A percentile compares a stretch with the other conserved stretches of the same genome.
These are phyloP conservation scores for Colletotrichum tanaceti DNA, from an alignment of 2,329 filamentous ascomycete genomes.

Conservation along the genomic window DNA sequence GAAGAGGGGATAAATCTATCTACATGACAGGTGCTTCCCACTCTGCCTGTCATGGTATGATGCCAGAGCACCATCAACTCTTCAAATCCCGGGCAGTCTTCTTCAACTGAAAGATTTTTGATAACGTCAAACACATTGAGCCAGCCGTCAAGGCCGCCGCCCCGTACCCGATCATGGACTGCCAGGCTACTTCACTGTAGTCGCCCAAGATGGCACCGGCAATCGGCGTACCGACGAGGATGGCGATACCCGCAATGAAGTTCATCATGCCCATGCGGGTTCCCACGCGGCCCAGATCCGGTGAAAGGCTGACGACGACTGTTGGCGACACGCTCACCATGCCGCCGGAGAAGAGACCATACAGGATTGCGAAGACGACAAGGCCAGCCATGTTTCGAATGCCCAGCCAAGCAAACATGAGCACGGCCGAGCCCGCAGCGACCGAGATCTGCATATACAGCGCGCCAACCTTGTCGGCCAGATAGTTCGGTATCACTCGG, in stretches of 20 bases:
- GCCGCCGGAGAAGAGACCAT: conserved; percentile 60
- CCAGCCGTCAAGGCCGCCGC: conserved; percentile 33
- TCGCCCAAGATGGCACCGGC: conserved; percentile 49
- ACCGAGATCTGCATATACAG: conserved; percentile 53
- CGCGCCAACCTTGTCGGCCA: conserved; percentile 57
- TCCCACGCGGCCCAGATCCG: conserved; percentile 51
- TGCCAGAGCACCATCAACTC: background rate
- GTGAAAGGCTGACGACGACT: conserved; percentile 52
- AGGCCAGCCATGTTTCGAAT: conserved; percentile 51
- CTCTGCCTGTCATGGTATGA: background rate
- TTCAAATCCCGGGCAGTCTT: conserved; percentile 18
- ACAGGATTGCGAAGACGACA: conserved; percentile 56
- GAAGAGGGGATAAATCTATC: background rate
- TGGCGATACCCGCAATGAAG: conserved; percentile 53
- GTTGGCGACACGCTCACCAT: conserved; percentile 57
- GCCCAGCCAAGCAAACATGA: conserved; percentile 56
- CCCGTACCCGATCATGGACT: conserved; percentile 38
- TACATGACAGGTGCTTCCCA: background rate
- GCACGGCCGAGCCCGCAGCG: conserved; percentile 48
- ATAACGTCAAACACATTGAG: conserved; percentile 26
- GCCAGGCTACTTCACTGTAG: conserved; percentile 31
- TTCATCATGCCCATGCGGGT: conserved; percentile 53
- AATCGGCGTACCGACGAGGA: conserved; percentile 61
- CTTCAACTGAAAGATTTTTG: conserved; percentile 38
- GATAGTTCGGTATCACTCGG: conserved; percentile 56